Evolutionary conservation across 2,329 filamentous ascomycete genomes (phyloP), one percentile per base, ranked within the genome.

Genomic region (Akanthomyces lecanii): DNA sequence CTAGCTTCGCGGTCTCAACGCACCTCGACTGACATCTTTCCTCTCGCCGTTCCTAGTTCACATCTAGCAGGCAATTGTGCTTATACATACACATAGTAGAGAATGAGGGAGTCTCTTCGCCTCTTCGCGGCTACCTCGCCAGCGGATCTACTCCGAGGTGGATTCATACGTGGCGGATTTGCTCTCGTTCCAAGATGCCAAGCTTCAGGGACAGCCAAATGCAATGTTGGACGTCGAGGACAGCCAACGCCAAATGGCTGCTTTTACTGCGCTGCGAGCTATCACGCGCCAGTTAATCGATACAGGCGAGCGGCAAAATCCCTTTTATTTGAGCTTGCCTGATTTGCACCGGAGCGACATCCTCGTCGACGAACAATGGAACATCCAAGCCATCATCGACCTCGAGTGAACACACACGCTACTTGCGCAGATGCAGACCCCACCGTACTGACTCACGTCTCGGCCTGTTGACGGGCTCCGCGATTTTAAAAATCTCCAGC

Each of bases 261-360:
- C 63, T 21, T 44, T 74, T 16, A 65, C 65, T 1, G 66, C 63
- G 1, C 71, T 77, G 69, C 68, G 72, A 56, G 69, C 68, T 4
- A 62, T 65, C 7, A 56, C 68, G 45, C 67, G 66, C 12, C 66
- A 67, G 6, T 72, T 69, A 16, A 64, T 69, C 23, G 61, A 60
- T 16, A 63, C 66, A 4, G 61, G 68, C 21, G 21, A 21, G 21
- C 21, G 21, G 21, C 21, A 21, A 21, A 21, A 21, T 21, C 74
- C 72, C 5, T 77, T 74, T 57, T 60, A 71, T 23, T 66, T 71
- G 36, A 67, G 57, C 1, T 69, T 78, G 1, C 75, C 72, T 28
- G 74, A 78, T 63, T 62, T 77, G 18, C 74, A 76, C 53, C 66
- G 70, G 33, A 74, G 71, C 42, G 78, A 78, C 58, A 73, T 74